Evolutionary conservation across 164 flowering plant genomes (phyloP), one percentile per base, ranked within the genome.

Genomic region (Magnolia changhungtana): DNA sequence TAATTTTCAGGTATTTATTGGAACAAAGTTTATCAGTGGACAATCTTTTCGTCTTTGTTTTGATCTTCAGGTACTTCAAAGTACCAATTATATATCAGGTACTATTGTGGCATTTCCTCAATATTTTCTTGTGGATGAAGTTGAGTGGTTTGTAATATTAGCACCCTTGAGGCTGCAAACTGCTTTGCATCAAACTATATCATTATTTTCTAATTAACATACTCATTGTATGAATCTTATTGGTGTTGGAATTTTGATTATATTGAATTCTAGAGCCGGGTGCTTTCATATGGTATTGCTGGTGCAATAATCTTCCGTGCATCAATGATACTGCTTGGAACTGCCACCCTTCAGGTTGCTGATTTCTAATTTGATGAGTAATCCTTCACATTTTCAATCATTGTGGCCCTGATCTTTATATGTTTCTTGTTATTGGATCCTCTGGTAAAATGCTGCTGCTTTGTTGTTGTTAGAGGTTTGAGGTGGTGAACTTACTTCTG

Each of bases 1-100:
- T n/a, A 52, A 9, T 81, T 67, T 87, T 81, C 88, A 95, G 99
- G 85, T 95, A 95, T 71, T 69, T 95, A 67, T 82, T 95, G 85
- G 97, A 95, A 88, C 97, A 92, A 84, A 95, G 99, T 81, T 87
- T 95, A 84, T 93, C 98, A 1, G 99, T 95, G 80, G 99, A 95
- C 80, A 95, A 95, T 82, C 85, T 95, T 24, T 95, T 95, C 77
- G 99, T 95, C 79, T 95, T 93, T 87, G 91, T 95, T 77, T 77
- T 95, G 77, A 81, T 95, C 81, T 95, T 95, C 89, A 93, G 92
- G 82, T 93, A 93, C 87, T 95, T 95, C 84, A 88, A 92, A 86
- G 99, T 95, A 75, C 99, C 99, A 67, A 50, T 72, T 14, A 79
- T 31, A 74, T 92, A 89, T 85, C 97, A 95, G 99, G 99, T 93